phyloP scores from a whole-genome alignment of 352 stramenopile genomes.

The Phytophthora citricola region DNA sequence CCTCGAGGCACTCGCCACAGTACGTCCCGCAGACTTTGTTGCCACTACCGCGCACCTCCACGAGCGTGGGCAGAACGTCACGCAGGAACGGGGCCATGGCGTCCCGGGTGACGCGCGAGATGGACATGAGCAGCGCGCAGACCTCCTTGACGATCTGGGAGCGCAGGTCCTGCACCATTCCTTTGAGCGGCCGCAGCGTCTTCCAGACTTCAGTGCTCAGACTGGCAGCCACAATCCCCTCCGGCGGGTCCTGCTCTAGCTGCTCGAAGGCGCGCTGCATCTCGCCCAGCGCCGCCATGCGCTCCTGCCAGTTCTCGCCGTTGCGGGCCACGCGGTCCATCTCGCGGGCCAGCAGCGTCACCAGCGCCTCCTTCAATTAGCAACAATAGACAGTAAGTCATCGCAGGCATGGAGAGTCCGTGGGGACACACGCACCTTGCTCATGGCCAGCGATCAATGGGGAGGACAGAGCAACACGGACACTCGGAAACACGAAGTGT shows the following conservation, averaged over 20 bases:
- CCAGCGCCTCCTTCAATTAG: constrained; percentile 39
- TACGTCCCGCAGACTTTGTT: constrained; percentile 88
- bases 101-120: constrained; percentile 73
- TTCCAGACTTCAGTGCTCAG: constrained; percentile 75
- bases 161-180: constrained; percentile 78
- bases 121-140: constrained; percentile 62
- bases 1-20: constrained; percentile 80
- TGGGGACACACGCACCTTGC: constrained; percentile 4
- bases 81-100: constrained; percentile 81
- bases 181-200: constrained; percentile 73
- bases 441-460: constrained; percentile 12
- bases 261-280: constrained; percentile 76
- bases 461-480: background rate
- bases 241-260: constrained; percentile 48
- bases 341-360: constrained; percentile 52
- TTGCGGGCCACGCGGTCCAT: constrained; percentile 85
- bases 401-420: background rate
- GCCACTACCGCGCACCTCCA: constrained; percentile 82
- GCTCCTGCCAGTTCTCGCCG: constrained; percentile 86
- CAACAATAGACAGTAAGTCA: constrained; percentile 3
- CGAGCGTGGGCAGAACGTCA: constrained; percentile 72
- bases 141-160: constrained; percentile 91
- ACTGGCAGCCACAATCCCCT: constrained; percentile 31
- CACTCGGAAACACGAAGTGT: background rate
- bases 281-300: constrained; percentile 62